Conservation (phyloP, 495 filamentous ascomycete genomes). For the Annulohypoxylon maeteangense region DNA sequence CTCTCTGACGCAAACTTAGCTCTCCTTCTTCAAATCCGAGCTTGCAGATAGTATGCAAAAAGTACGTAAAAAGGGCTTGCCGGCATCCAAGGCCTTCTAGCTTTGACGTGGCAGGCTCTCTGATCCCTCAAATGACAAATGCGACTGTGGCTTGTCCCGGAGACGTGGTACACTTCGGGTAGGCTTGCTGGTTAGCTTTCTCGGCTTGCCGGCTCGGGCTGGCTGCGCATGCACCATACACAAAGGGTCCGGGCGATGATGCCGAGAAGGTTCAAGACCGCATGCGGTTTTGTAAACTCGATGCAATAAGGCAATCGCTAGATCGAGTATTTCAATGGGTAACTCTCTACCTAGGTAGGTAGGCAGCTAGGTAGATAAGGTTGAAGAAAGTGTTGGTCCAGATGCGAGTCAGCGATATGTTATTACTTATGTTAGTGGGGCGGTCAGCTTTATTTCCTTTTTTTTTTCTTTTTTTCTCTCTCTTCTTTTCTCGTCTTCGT, state of each 20-base stretch:
- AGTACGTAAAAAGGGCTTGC: too few relatives aligned
- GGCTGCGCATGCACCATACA: constrained; percentile 33
- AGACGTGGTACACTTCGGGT: constrained; percentile 40
- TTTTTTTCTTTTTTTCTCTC: neutral
- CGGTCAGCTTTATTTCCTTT: constrained; percentile 33
- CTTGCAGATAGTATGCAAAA: too few relatives aligned
- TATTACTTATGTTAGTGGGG: constrained; percentile 37
- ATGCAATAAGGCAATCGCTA: constrained; percentile 31
- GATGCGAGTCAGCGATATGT: constrained; percentile 36
- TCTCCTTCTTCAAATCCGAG: neutral
- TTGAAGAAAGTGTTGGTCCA: constrained; percentile 28
- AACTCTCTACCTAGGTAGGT: constrained; percentile 19
- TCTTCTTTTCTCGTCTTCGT: neutral
- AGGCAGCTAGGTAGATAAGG: constrained; percentile 6
- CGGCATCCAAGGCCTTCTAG: neutral
- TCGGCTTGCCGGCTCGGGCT: constrained; percentile 45
- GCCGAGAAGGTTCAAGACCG: constrained; percentile 36
- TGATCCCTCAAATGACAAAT: constrained; percentile 37
- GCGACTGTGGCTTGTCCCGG: constrained; percentile 44
- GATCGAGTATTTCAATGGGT: constrained; percentile 21
- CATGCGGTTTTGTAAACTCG: constrained; percentile 31
- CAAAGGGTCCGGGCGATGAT: constrained; percentile 29
- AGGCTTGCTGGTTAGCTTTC: constrained; percentile 28
- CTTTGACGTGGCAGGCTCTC: constrained; percentile 30
- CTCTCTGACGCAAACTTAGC: neutral